Percentiles rank a stretch among this genome's conserved stretches.
Evolutionary conservation across 345 rosid genomes (phyloP).

Genomic region (Conringia planisiliqua): DNA sequence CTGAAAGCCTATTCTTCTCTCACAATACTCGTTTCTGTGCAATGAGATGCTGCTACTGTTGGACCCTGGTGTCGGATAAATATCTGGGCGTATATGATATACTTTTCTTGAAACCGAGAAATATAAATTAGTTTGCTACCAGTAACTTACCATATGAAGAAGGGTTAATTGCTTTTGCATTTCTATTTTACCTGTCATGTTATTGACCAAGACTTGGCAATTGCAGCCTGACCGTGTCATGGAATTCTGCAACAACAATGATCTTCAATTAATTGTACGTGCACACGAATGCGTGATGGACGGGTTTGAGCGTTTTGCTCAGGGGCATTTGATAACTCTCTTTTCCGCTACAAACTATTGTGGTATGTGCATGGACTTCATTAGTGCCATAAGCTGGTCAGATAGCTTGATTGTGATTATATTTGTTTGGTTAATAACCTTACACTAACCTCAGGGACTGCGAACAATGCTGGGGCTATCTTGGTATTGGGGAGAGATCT

Average conservation of each 20-base stretch:
- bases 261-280: constrained; percentile 88
- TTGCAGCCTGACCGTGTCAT: constrained; percentile 92
- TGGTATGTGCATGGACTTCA: constrained; percentile 41
- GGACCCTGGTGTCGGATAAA: neutral
- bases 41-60: neutral
- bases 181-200: constrained; percentile 15
- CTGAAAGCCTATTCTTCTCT: neutral
- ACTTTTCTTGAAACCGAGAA: neutral
- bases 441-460: constrained; percentile 55
- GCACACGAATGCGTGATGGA: constrained; percentile 98
- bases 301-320: constrained; percentile 95
- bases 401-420: neutral
- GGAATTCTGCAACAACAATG: constrained; percentile 96
- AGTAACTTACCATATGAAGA: neutral
- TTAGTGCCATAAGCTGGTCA: neutral
- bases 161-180: constrained; percentile 7
- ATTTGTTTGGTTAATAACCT: neutral
- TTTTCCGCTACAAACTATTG: constrained; percentile 95
- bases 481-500: constrained; percentile 91
- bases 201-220: constrained; percentile 10
- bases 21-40: neutral
- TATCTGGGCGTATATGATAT: neutral
- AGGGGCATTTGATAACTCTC: constrained; percentile 89
- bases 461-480: constrained; percentile 92
- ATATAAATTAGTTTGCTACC: neutral